Conservation (phyloP, 2,329 filamentous ascomycete genomes). For the Fusarium heterosporum region DNA sequence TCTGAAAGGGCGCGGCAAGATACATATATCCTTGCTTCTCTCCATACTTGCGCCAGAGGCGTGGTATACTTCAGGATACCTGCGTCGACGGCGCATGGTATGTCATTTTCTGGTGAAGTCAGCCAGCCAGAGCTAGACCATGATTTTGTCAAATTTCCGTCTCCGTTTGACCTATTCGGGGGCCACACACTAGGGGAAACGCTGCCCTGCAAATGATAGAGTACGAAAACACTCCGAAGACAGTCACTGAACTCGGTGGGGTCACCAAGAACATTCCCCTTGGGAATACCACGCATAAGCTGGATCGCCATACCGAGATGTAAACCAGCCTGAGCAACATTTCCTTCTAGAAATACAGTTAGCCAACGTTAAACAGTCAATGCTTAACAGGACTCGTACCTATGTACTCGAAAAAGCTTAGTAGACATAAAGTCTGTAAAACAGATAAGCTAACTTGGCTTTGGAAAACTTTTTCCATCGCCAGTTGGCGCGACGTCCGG, state of each 20-base stretch:
- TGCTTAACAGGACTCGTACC: no score
- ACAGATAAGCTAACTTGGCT: background rate
- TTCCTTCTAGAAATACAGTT: background rate
- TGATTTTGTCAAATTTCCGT: background rate
- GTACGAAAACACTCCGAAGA: background rate
- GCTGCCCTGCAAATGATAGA: background rate
- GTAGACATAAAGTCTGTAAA: background rate
- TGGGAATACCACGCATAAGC: background rate
- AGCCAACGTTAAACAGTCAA: no score
- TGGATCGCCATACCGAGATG: background rate
- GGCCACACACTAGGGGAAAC: background rate
- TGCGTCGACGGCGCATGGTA: background rate
- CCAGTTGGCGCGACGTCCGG: background rate
- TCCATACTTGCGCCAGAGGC: constrained; percentile 4
- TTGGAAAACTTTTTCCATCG: background rate
- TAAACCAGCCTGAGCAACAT: background rate
- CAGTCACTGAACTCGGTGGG: background rate
- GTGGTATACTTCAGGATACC: constrained; percentile 3
- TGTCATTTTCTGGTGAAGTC: background rate
- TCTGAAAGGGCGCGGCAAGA: background rate
- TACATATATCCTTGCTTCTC: background rate
- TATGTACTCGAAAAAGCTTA: no score
- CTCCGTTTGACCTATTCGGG: rapidly evolving
- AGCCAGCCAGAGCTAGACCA: background rate
- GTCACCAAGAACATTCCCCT: background rate